These are phyloP conservation scores for Neocallimastix lanati DNA, from an alignment of 192 early-diverging fungal genomes.

Conservation along the genomic window DNA sequence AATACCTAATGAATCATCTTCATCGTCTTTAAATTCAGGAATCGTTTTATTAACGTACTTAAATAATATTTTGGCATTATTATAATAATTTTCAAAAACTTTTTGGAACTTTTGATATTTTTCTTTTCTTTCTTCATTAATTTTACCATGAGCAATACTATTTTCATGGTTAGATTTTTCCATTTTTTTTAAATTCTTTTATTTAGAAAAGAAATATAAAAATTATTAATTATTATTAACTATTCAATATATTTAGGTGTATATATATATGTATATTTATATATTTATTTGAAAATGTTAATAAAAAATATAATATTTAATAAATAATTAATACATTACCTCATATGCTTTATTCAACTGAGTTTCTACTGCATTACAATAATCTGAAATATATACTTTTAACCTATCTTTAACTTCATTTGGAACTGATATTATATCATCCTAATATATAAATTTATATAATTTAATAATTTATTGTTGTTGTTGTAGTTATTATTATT, in stretches of 20 bases:
- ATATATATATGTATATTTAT: no score
- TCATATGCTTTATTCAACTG: neutral
- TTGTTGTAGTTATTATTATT: no score
- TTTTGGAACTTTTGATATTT: slow-evolving; percentile 48
- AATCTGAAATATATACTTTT: neutral
- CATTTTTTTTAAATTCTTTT: slow-evolving; percentile 43
- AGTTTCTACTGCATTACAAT: neutral
- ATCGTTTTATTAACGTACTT: slow-evolving; percentile 20
- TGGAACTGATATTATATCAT: neutral
- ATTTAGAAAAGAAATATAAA: no score
- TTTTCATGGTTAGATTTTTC: slow-evolving; percentile 61
- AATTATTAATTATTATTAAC: no score
- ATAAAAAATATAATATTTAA: no score
- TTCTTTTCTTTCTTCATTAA: slow-evolving; percentile 62
- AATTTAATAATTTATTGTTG: no score
- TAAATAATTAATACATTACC: neutral
- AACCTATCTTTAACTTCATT: neutral
- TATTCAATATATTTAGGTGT: no score
- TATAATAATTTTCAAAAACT: slow-evolving; percentile 45
- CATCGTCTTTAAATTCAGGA: slow-evolving; percentile 61
- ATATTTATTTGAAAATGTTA: no score
- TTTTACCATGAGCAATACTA: slow-evolving; percentile 59
- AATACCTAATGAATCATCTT: slow-evolving; percentile 10
- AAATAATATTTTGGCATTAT: slow-evolving; percentile 21
- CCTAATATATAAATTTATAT: neutral